A percentile compares a stretch with the other conserved stretches of the same genome.
phyloP scores from a whole-genome alignment of 768 basidiomycete genomes.

The Lactifluus volemus region DNA sequence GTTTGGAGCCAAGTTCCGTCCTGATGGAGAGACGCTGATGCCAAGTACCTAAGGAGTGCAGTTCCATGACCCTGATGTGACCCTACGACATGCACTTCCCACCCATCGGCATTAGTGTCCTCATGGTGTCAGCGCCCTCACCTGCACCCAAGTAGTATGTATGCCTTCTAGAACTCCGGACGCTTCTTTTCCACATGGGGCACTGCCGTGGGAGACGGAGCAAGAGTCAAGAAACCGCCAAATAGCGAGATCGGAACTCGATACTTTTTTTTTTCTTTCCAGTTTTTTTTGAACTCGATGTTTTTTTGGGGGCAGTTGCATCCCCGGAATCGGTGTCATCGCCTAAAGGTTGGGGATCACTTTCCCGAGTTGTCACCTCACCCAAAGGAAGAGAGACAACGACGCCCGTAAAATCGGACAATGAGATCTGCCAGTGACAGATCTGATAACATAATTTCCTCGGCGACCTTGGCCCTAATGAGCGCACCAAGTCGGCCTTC shows the following conservation, averaged over 20 bases:
- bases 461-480: not conserved
- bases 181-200: constrained; percentile 15
- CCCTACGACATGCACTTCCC: constrained; percentile 8
- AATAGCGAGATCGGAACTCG: constrained; percentile 4
- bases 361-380: not conserved
- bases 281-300: no score
- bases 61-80: not conserved
- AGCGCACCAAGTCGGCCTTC: not conserved
- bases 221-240: not conserved
- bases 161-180: constrained; percentile 9
- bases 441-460: constrained; percentile 11
- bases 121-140: constrained; percentile 16
- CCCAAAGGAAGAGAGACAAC: not conserved
- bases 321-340: not conserved
- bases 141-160: constrained; percentile 4
- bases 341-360: not conserved
- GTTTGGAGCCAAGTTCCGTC: not conserved
- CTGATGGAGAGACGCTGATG: not conserved
- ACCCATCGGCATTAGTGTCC: constrained; percentile 14
- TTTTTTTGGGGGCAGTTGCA: no score
- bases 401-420: not conserved
- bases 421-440: constrained; percentile 3
- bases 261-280: not conserved
- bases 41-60: constrained; percentile 1
- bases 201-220: constrained; percentile 13